phyloP scores from a whole-genome alignment of 768 basidiomycete species.

The Russula griseocarnosa region DNA sequence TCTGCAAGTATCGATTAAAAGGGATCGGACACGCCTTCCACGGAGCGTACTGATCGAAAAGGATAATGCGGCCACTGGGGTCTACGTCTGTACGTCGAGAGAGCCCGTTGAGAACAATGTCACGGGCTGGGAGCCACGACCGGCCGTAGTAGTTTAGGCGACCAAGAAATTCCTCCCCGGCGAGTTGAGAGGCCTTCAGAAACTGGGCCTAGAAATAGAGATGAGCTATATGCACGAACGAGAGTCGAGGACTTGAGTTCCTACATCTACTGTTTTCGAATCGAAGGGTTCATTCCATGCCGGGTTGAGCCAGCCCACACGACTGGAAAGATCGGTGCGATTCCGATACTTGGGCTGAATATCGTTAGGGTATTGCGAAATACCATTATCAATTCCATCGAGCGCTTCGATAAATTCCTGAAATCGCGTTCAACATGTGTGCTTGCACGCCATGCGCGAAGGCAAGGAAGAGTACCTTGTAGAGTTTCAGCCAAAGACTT shows the following conservation, averaged over 20 bases:
- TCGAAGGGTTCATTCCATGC: slow-evolving; percentile 83
- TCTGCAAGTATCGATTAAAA: background rate
- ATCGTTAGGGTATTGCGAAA: slow-evolving; percentile 71
- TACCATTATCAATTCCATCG: slow-evolving; percentile 93
- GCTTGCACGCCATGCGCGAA: background rate
- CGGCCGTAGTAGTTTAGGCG: slow-evolving; percentile 78
- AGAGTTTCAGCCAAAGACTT: slow-evolving; percentile 82
- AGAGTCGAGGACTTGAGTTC: slow-evolving; percentile 31
- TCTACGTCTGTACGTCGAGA: slow-evolving; percentile 57
- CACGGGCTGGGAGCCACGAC: slow-evolving; percentile 90
- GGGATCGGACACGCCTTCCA: slow-evolving; percentile 64
- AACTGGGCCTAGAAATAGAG: slow-evolving; percentile 55
- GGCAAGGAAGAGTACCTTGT: slow-evolving; percentile 50
- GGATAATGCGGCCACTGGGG: slow-evolving; percentile 67
- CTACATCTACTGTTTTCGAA: slow-evolving; percentile 66
- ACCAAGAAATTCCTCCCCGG: slow-evolving; percentile 80
- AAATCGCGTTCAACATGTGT: slow-evolving; percentile 16
- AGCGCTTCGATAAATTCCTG: slow-evolving; percentile 93
- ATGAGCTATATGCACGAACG: slow-evolving; percentile 4
- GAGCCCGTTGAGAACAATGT: slow-evolving; percentile 63
- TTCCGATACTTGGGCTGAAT: slow-evolving; percentile 67
- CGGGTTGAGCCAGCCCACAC: slow-evolving; percentile 83
- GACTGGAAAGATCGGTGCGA: slow-evolving; percentile 78
- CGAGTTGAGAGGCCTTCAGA: slow-evolving; percentile 69
- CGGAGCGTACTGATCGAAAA: slow-evolving; percentile 75